These are phyloP conservation scores for Solanum ossicruentum DNA, from an alignment of 257 asterid species.

Conservation along the genomic window DNA sequence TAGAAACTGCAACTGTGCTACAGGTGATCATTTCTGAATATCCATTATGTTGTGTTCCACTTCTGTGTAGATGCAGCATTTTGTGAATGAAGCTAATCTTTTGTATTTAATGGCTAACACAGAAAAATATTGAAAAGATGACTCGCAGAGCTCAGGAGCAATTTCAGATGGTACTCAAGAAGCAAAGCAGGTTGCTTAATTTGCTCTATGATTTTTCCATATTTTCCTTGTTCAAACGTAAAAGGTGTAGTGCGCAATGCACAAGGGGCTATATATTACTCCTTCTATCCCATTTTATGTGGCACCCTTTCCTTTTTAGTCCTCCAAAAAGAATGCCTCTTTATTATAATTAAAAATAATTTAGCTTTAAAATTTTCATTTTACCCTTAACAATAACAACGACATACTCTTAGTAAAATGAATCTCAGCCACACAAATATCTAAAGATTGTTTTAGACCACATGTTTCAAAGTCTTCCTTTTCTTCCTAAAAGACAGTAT, in stretches of 20 bases:
- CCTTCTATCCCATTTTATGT: no score
- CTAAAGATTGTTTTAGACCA: no score
- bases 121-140: slow-evolving; percentile 90
- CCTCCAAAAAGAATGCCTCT: no score
- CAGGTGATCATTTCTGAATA: slow-evolving; percentile 43
- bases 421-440: no score
- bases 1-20: slow-evolving; percentile 92
- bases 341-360: no score
- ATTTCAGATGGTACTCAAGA: slow-evolving; percentile 91
- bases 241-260: neutral
- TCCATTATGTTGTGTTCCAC: neutral
- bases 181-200: slow-evolving; percentile 76
- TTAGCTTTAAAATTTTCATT: no score
- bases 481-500: no score
- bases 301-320: no score
- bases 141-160: slow-evolving; percentile 98
- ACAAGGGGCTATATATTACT: neutral
- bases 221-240: neutral
- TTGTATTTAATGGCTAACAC: slow-evolving; percentile 16
- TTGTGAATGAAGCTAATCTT: slow-evolving; percentile 25
- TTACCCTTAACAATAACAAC: no score
- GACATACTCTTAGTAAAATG: no score
- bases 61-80: neutral
- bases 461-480: no score
- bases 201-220: neutral